Conservation (phyloP, 768 basidiomycete genomes). For the Lentinula lateritia region DNA sequence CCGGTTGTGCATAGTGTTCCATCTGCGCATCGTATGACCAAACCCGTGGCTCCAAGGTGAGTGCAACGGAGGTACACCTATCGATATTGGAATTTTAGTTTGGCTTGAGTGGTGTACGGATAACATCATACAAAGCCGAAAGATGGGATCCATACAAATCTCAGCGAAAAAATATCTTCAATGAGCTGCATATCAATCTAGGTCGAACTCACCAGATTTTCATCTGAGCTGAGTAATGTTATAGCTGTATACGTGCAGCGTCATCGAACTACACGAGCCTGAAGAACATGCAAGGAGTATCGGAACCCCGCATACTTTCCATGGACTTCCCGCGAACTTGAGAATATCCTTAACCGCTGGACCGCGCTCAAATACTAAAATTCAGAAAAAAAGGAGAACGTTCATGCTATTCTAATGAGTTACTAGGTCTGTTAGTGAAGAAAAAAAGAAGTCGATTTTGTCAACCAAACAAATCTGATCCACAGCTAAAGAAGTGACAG, state of each 20-base stretch:
- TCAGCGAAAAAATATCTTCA: too few species aligned
- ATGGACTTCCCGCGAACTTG: neutral
- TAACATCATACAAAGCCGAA: neutral
- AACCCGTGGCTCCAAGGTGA: too few species aligned
- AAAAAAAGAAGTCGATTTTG: neutral
- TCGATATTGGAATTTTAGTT: too few species aligned
- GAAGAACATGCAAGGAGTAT: neutral
- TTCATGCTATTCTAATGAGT: too few species aligned
- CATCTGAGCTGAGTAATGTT: neutral
- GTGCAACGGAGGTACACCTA: too few species aligned
- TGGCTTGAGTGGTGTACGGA: too few species aligned
- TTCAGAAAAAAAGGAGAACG: too few species aligned
- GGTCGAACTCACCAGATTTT: neutral
- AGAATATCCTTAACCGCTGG: neutral
- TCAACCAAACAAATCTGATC: neutral
- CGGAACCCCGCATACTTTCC: neutral
- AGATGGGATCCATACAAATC: neutral
- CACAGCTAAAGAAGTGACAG: neutral
- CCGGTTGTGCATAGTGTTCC: too few species aligned
- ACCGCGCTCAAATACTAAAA: neutral
- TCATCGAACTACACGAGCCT: neutral
- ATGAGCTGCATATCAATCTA: neutral
- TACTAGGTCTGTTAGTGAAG: neutral
- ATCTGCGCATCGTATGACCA: too few species aligned
- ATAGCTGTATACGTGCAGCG: neutral